Evolutionary conservation across 345 rosid species (phyloP), one percentile per base, ranked within the genome.

Genomic region (Arabidopsis suecica): DNA sequence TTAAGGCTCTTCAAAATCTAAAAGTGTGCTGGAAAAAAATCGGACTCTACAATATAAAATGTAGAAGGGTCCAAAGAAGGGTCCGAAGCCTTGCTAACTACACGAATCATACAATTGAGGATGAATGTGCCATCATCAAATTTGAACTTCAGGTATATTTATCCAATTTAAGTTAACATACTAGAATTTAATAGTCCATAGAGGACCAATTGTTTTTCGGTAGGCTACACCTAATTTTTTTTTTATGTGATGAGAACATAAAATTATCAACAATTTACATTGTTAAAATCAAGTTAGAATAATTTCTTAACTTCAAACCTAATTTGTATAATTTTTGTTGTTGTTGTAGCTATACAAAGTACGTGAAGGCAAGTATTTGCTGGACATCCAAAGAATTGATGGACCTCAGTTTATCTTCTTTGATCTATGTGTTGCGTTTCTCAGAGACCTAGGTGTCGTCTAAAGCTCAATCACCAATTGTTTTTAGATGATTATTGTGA

Each of bases 1-100:
- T 88, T 51, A 86, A 81, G 71, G 89, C 95, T 56, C 79, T 94
- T 72, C 87, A 77, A 79, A 88, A 86, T 68, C 84, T 91, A 65
- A 87, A 88, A 48, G 94, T 86, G 13, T 71, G 81, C 73, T 94
- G 98, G 98, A 91, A 94, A 80, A 88, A 85, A 78, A 91, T 88
- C 5, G 91, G 94, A 61, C 88, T 75, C 54, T 91, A 91, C 85
- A 91, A 91, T 83, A 80, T 93, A 82, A 91, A 89, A 84, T 93
- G 96, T 82, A 82, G 89, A 81, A 91, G 97, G 96, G 72, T 87
- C 76, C 88, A 72, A 36, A 82, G 82, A 81, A 91, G 97, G 96
- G 72, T 87, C 76, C 88, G 73, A 36, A 82, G 82, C 40, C 68
- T 70, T 76, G 69, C 83, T 38, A 82, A 81, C 65, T 14, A 55